Base-by-base conservation (phyloP, 441 rosid species). In the Brassica hybrid region DNA sequence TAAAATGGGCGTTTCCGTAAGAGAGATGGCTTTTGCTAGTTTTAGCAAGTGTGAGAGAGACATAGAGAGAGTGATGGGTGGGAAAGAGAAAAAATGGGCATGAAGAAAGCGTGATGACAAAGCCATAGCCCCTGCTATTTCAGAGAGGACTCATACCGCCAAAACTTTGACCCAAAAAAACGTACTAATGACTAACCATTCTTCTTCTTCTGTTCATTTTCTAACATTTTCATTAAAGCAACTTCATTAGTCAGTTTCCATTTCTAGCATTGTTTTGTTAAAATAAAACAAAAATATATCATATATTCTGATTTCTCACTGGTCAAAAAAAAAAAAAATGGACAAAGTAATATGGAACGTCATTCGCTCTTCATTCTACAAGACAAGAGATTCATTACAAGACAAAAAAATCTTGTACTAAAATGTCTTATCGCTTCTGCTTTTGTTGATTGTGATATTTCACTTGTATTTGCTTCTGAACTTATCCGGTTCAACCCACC, bases 61-160 rank as follows among this genome's bases (percentile, higher is more conserved):
- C 2, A 65, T 61, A 77, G 67, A 66, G 60, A 52, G 69, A 38
- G 64, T 7, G 66, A 71, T 76, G 65, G 75, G 16, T 13, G 41
- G 11, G 69, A 32, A 65, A 69, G 64, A 69, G 74, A 61, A 23
- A 50, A 21, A 14, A 16, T 3, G 32, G 25, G 11, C 67, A 73
- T 52, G 65, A 27, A 68, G 74, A 63, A 79, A 56, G 75, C 82
- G 82, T 79, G 82, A 74, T 54, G 71, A 3, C 65, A 73, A 79
- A 79, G 82, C 69, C 59, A 79, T 41, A 50, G 59, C 32, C 56
- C 45, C 43, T 36, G 17, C 77, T 36, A 78, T 62, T 34, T 73
- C 62, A 66, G 72, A 61, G 23, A 52, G 68, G 52, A 48, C 63
- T 21, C 76, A 60, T 60, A 72, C 74, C 76, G 76, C 81, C 73